phyloP scores from a whole-genome alignment of 345 rosid genomes.

The Clarkia xantiana region DNA sequence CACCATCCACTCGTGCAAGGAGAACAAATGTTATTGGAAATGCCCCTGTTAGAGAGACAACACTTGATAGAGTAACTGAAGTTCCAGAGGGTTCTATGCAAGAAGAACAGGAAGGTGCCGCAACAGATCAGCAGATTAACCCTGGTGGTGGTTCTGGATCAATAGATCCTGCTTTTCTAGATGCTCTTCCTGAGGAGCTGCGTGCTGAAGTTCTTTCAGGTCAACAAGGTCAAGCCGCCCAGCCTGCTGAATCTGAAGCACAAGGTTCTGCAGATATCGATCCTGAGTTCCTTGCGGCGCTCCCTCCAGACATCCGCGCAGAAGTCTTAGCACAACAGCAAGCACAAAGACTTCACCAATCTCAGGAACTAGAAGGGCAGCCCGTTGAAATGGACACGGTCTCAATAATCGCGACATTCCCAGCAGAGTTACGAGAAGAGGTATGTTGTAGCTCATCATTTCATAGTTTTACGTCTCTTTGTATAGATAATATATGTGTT shows the following conservation, averaged over 20 bases:
- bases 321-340: slow-evolving; percentile 94
- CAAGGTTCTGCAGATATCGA: slow-evolving; percentile 78
- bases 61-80: slow-evolving; percentile 85
- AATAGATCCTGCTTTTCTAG: slow-evolving; percentile 93
- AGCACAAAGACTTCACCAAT: slow-evolving; percentile 79
- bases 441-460: slow-evolving; percentile 14
- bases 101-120: slow-evolving; percentile 68
- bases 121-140: slow-evolving; percentile 49
- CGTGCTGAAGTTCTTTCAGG: slow-evolving; percentile 98
- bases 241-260: slow-evolving; percentile 55
- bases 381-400: slow-evolving; percentile 99
- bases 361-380: slow-evolving; percentile 98
- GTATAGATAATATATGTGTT: too few species aligned
- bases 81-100: slow-evolving; percentile 77
- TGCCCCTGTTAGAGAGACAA: slow-evolving; percentile 50
- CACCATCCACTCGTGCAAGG: slow-evolving; percentile 51
- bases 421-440: slow-evolving; percentile 95
- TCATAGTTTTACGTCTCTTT: too few species aligned
- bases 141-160: slow-evolving; percentile 56
- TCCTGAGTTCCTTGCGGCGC: slow-evolving; percentile 97
- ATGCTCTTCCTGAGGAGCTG: slow-evolving; percentile 94
- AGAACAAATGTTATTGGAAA: slow-evolving; percentile 43
- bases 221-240: slow-evolving; percentile 68
- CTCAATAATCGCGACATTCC: slow-evolving; percentile 93
- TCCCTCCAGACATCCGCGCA: slow-evolving; percentile 89